Evolutionary conservation across 305 asterid species (phyloP).

Genomic region (Fraxinus sp.): DNA sequence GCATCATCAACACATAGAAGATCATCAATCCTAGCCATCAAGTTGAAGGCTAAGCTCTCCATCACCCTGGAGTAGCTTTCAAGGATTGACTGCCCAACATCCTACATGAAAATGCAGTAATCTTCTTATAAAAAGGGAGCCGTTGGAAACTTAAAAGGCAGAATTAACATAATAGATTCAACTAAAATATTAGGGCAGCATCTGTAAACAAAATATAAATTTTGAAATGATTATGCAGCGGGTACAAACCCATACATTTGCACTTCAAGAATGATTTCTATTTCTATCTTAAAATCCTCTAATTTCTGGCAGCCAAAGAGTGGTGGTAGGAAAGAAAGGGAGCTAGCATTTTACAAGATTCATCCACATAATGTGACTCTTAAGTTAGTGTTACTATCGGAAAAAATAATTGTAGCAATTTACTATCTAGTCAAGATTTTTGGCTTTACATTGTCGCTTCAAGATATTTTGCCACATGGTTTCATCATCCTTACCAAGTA

Average conservation of each 20-base stretch:
- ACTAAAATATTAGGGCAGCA: background rate
- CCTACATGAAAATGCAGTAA: conserved; percentile 40
- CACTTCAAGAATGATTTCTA: background rate
- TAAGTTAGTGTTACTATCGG: background rate
- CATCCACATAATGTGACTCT: background rate
- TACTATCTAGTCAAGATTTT: background rate
- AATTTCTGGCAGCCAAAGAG: background rate
- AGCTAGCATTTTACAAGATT: background rate
- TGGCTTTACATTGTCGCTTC: background rate
- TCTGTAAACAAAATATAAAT: background rate
- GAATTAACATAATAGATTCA: background rate
- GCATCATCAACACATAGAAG: conserved; percentile 79
- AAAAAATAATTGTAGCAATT: background rate
- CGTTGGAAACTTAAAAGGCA: background rate
- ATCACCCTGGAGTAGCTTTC: conserved; percentile 95
- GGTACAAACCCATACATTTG: background rate
- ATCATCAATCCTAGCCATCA: conserved; percentile 83
- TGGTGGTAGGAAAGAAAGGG: background rate
- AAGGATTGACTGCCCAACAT: conserved; percentile 86
- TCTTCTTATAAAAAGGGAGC: background rate
- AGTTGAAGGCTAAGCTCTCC: conserved; percentile 76
- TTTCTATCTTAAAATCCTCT: background rate
- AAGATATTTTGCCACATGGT: background rate
- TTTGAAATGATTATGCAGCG: background rate
- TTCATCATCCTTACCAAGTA: background rate